These are phyloP conservation scores for Heteromeles arbutifolia DNA, from an alignment of 306 rosid species.

Conservation along the genomic window DNA sequence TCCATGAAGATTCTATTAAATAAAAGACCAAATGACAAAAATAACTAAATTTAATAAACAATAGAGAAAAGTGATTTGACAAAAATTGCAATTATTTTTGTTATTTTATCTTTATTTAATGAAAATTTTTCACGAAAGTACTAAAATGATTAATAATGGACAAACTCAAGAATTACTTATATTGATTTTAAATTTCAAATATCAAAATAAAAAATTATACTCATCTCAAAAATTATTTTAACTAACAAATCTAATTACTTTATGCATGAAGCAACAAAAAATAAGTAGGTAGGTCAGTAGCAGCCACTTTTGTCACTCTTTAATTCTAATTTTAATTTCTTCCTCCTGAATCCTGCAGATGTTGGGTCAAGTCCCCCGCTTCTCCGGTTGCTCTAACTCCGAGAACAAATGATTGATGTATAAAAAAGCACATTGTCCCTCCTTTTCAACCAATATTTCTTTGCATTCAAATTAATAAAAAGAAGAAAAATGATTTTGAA, in stretches of 20 bases:
- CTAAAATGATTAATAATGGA: too few species aligned
- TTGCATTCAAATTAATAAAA: background rate
- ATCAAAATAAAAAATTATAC: too few species aligned
- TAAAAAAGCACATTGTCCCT: background rate
- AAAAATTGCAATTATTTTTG: too few species aligned
- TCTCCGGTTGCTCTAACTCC: background rate
- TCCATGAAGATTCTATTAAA: too few species aligned
- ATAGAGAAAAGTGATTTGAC: too few species aligned
- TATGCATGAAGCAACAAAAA: conserved; percentile 1
- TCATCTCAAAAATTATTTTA: too few species aligned
- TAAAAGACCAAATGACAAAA: too few species aligned
- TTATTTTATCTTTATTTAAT: too few species aligned
- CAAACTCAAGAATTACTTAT: rapidly evolving
- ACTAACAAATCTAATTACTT: background rate
- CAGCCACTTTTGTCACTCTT: background rate
- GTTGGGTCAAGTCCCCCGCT: background rate
- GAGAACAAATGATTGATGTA: background rate
- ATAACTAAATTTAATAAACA: too few species aligned
- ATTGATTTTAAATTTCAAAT: too few species aligned
- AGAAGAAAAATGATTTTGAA: background rate
- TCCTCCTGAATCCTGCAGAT: background rate
- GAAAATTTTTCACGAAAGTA: rapidly evolving
- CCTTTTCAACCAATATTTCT: background rate
- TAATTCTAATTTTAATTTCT: background rate
- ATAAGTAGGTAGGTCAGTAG: background rate